These are phyloP conservation scores for Carex kokanica DNA, from an alignment of 176 grass and related monocot genomes.

Conservation along the genomic window DNA sequence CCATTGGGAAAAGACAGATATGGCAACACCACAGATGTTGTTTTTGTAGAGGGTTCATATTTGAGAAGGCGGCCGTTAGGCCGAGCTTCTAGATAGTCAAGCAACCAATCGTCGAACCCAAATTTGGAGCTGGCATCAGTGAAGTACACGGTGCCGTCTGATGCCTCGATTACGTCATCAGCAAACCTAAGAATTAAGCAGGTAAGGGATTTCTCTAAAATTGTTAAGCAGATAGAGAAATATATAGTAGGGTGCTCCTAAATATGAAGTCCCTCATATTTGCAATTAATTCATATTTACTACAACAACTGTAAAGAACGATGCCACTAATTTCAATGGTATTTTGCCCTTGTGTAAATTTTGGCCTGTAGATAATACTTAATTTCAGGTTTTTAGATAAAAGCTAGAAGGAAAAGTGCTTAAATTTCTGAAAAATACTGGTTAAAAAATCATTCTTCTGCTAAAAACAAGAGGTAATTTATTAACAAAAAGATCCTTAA, in stretches of 20 bases:
- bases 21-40: conserved; percentile 38
- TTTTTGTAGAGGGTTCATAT: conserved; percentile 48
- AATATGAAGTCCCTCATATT: background rate
- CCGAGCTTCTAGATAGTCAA: conserved; percentile 37
- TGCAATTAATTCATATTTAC: background rate
- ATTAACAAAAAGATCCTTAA: background rate
- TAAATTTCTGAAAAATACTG: background rate
- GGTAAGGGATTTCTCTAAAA: background rate
- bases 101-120: conserved; percentile 39
- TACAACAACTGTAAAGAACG: background rate
- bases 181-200: conserved; percentile 36
- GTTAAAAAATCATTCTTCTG: background rate
- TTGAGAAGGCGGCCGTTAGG: conserved; percentile 69
- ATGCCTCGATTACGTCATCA: conserved; percentile 49
- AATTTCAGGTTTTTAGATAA: background rate
- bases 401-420: background rate
- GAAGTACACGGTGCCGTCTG: conserved; percentile 73
- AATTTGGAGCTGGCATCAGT: conserved; percentile 62
- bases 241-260: background rate
- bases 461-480: background rate
- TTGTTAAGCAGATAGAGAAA: background rate
- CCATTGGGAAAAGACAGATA: conserved; percentile 63
- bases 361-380: background rate
- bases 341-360: background rate
- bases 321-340: background rate